Evolutionary conservation across 805 yeast genomes (phyloP), one percentile per base, ranked within the genome.

Genomic region (Millerozyma acaciae): DNA sequence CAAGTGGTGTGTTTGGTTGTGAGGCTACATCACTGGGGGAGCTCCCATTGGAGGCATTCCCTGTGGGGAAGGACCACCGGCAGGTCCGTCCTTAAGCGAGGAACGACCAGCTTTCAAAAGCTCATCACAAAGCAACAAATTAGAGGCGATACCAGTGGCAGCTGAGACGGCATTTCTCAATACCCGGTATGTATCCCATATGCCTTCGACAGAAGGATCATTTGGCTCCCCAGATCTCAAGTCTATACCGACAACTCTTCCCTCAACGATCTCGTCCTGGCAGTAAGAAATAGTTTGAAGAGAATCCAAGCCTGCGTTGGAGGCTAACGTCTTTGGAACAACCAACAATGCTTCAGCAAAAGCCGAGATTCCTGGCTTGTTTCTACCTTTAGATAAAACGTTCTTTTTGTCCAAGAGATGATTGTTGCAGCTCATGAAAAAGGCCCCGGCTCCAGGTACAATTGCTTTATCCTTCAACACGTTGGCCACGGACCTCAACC

Each of bases 361-460:
- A 0, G 97, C 96, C 55, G 80, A 80, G 34, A 90, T 75, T 45
- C 99, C 99, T 6, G 93, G 78, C 61, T 88, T 84, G 42, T 78
- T 75, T 60, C 85, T 84, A 38, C 98, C 97, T 59, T 82, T 85
- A 36, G 78, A 73, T 28, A 76, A 55, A 44, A 74, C 74, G 32
- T 76, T 68, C 26, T 46, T 48, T 37, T 71, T 69, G 39, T 64
- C 65, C 35, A 68, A 62, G 44, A 88, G 67, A 51, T 84, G 75
- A 49, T 78, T 73, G 33, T 87, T 75, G 38, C 90, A 86, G 34
- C 94, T 80, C 52, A 93, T 69, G 66, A 80, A 94, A 61, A 84
- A 93, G 2, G 97, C 93, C 37, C 99, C 99, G 1, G 93, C 99
- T 42, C 99, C 99, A 5, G 98, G 96, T 28, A 93, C 80, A 25